A percentile compares a stretch with the other conserved stretches of the same genome.
These are phyloP conservation scores for Citropsis articulata DNA, from an alignment of 345 rosid species.

Conservation along the genomic window DNA sequence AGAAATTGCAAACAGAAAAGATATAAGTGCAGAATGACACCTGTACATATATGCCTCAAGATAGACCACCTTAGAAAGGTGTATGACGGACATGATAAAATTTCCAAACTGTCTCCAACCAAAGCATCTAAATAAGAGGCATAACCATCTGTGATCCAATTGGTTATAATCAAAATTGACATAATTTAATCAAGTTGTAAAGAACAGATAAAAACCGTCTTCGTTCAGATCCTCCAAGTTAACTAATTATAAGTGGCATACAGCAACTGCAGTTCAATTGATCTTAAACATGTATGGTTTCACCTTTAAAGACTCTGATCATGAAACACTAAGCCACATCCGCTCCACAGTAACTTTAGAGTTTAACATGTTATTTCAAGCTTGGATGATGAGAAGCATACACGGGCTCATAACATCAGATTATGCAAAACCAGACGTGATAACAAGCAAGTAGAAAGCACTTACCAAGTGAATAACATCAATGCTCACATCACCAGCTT, in stretches of 20 bases:
- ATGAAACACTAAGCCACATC: not conserved
- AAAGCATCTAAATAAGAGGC: slow-evolving; percentile 67
- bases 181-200: slow-evolving; percentile 23
- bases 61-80: slow-evolving; percentile 71
- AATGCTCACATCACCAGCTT: slow-evolving; percentile 88
- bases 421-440: not conserved
- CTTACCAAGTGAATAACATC: slow-evolving; percentile 94
- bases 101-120: slow-evolving; percentile 79
- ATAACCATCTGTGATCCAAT: slow-evolving; percentile 62
- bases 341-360: not conserved
- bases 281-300: not conserved
- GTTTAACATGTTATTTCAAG: not conserved
- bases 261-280: not conserved
- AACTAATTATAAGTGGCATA: not conserved
- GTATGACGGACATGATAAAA: slow-evolving; percentile 66
- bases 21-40: slow-evolving; percentile 77
- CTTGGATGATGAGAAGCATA: not conserved
- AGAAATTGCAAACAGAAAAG: slow-evolving; percentile 37
- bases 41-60: slow-evolving; percentile 70
- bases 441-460: slow-evolving; percentile 3
- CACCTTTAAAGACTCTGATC: not conserved
- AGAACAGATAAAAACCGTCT: slow-evolving; percentile 6
- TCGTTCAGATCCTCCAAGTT: slow-evolving; percentile 5
- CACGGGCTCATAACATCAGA: not conserved
- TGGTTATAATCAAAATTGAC: slow-evolving; percentile 34